Evolutionary conservation across 257 asterid species (phyloP).

Genomic region (Solanum paucissectum): DNA sequence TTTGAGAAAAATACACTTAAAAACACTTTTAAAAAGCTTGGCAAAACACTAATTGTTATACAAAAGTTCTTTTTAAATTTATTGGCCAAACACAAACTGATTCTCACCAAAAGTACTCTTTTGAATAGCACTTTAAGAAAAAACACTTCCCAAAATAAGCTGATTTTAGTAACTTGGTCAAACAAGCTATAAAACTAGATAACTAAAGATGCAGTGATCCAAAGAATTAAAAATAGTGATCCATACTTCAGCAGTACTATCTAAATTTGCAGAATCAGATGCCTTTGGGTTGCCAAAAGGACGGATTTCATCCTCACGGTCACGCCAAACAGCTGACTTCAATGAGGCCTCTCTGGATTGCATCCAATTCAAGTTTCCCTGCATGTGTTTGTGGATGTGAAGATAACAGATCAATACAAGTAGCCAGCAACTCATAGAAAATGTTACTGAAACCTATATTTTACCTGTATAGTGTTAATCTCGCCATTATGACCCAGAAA

Average conservation of each 20-base stretch:
- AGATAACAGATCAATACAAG: conserved; percentile 5
- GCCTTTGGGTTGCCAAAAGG: conserved; percentile 97
- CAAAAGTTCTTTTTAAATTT: background rate
- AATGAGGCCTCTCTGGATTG: conserved; percentile 91
- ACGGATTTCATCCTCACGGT: conserved; percentile 89
- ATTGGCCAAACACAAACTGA: background rate
- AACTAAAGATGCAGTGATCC: background rate
- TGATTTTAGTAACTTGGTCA: background rate
- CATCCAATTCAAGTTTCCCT: conserved; percentile 99
- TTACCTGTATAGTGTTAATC: conserved; percentile 97
- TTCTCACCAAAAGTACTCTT: background rate
- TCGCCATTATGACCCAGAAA: conserved; percentile 99
- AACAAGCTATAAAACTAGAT: background rate
- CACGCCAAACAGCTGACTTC: conserved; percentile 96
- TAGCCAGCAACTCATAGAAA: background rate
- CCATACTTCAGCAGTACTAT: conserved; percentile 92
- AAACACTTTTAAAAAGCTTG: background rate
- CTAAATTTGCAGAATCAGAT: conserved; percentile 98
- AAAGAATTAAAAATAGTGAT: background rate
- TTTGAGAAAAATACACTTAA: background rate
- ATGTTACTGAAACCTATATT: background rate
- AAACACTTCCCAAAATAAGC: background rate
- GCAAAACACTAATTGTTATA: background rate
- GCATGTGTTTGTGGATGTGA: conserved; percentile 12
- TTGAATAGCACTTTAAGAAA: background rate